Evolutionary conservation across 495 filamentous ascomycete species (phyloP), one percentile per base, ranked within the genome.

Genomic region (Talaromyces borbonicus): DNA sequence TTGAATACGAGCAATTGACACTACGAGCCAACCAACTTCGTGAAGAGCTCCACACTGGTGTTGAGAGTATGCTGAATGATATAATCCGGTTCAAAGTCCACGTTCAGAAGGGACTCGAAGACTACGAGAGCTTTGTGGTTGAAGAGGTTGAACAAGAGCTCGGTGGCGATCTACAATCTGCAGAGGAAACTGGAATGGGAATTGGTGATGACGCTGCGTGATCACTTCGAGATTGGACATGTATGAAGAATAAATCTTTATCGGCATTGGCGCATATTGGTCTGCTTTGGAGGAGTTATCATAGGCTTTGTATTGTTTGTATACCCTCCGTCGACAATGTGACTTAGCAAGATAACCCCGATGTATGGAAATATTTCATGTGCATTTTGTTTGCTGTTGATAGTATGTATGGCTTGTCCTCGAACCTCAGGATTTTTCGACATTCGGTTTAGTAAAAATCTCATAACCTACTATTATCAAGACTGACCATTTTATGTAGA

Each of bases 1-100:
- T 97, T 55, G 90, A 96, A 82, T 95, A 90, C 56, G 90, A 96
- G 59, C 90, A 95, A 57, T 65, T 97, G 8, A 90, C 81, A 5
- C 76, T 94, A 20, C 79, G 79, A 18, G 87, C 87, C 14, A 87
- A 88, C 55, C 67, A 85, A 2, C 74, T 95, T 22, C 80, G 92
- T 25, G 92, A 98, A 63, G 89, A 95, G 58, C 69, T 98, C 12
- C 92, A 98, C 57, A 93, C 89, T 9, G 92, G 95, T 60, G 85
- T 95, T 48, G 93, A 95, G 68, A 84, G 82, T 51, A 90, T 96
- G 79, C 66, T 98, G 52, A 93, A 95, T 66, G 90, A 96, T 56
- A 82, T 97, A 58, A 94, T 96, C 69, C 88, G 88, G 53, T 98
- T 98, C 80, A 98, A 98, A 68, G 81, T 97, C 46, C 92, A 96